These are phyloP conservation scores for Pontederia crassipes DNA, from an alignment of 176 grass and related monocot species.

Conservation along the genomic window DNA sequence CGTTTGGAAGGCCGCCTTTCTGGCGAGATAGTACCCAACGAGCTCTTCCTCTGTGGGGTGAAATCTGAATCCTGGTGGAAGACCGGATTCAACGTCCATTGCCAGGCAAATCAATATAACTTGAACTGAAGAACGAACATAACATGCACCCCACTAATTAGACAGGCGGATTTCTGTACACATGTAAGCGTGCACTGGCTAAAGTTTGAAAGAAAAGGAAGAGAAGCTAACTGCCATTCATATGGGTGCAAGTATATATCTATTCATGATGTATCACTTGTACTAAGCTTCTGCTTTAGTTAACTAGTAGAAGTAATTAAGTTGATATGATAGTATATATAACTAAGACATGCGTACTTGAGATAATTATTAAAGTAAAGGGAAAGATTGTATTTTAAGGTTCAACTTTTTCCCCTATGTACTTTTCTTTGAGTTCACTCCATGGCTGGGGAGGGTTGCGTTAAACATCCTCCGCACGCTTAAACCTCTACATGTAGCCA, in stretches of 20 bases:
- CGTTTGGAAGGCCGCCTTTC: slow-evolving; percentile 49
- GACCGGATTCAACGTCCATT: slow-evolving; percentile 39
- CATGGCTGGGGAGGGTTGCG: slow-evolving; percentile 27
- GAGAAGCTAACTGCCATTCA: no score
- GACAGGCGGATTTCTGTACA: no score
- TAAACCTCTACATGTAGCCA: background rate
- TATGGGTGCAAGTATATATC: no score
- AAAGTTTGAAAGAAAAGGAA: no score
- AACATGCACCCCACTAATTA: background rate
- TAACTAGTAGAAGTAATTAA: no score
- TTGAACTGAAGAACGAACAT: slow-evolving; percentile 15
- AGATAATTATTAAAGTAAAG: slow-evolving; percentile 13
- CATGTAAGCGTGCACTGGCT: no score
- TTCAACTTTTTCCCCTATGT: slow-evolving; percentile 30
- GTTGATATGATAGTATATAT: background rate
- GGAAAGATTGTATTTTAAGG: slow-evolving; percentile 20
- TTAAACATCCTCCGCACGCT: slow-evolving; percentile 28
- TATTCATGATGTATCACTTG: no score
- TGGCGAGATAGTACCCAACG: slow-evolving; percentile 66
- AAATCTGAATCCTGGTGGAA: slow-evolving; percentile 84
- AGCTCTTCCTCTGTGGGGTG: slow-evolving; percentile 98
- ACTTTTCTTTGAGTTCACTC: slow-evolving; percentile 97
- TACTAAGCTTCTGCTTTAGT: no score
- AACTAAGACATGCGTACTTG: background rate
- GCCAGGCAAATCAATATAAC: background rate